These are phyloP conservation scores for Curvularia eragrostidis DNA, from an alignment of 2,329 filamentous ascomycete genomes.

Conservation along the genomic window DNA sequence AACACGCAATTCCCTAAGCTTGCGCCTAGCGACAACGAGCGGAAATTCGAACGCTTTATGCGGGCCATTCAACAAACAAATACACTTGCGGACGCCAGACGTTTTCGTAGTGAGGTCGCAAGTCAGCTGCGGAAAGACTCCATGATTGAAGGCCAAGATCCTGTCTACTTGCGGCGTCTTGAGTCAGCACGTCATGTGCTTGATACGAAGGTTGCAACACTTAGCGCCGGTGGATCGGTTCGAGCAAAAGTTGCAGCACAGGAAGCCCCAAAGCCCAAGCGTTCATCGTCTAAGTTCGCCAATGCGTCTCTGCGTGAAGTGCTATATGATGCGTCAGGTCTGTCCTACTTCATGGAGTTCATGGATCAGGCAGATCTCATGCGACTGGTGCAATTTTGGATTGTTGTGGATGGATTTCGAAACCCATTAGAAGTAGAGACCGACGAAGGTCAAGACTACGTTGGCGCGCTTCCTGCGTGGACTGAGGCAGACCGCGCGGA, in stretches of 20 bases:
- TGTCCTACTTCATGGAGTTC: conserved; percentile 99
- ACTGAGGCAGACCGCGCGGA: conserved; percentile 84
- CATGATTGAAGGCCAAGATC: conserved; percentile 78
- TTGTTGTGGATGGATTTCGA: conserved; percentile 94
- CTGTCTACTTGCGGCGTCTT: conserved; percentile 83
- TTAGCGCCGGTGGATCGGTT: conserved; percentile 70
- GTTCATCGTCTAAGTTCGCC: conserved; percentile 69
- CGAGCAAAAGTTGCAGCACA: conserved; percentile 51
- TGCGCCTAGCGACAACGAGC: conserved; percentile 81
- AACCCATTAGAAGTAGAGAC: conserved; percentile 90
- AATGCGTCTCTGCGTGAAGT: conserved; percentile 82
- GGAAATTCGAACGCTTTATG: conserved; percentile 94
- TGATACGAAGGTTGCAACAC: conserved; percentile 84
- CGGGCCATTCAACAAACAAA: conserved; percentile 85
- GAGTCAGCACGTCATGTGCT: conserved; percentile 91
- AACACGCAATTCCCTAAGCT: conserved; percentile 78
- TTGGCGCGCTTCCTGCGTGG: conserved; percentile 65
- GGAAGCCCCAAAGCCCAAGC: conserved; percentile 46
- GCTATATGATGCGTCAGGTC: conserved; percentile 84
- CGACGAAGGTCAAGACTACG: conserved; percentile 67
- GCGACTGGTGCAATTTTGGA: conserved; percentile 95
- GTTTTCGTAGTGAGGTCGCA: conserved; percentile 89
- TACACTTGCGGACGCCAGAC: conserved; percentile 88
- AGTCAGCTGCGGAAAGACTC: conserved; percentile 90
- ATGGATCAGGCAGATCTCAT: conserved; percentile 93